Percentiles rank a stretch among this genome's conserved stretches.
Evolutionary conservation across 257 asterid species (phyloP).

Genomic region (Euphrasia confusa): DNA sequence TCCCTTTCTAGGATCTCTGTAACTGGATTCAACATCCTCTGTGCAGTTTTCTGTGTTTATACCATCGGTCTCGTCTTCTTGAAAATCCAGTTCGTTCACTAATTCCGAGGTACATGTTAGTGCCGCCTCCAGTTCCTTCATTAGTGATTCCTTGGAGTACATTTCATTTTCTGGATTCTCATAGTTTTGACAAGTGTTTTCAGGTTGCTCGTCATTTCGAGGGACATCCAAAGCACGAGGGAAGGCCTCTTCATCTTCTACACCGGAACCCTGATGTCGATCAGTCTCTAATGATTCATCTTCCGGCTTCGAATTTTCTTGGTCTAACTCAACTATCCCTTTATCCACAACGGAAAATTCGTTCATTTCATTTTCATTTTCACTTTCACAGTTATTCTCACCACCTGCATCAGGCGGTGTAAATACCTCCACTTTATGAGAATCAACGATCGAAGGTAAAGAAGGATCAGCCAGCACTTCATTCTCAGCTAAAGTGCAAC

Average conservation of each 20-base stretch:
- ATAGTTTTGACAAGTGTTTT: background rate
- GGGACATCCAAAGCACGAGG: slow-evolving; percentile 14
- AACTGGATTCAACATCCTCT: slow-evolving; percentile 30
- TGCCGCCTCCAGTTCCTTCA: slow-evolving; percentile 68
- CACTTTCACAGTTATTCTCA: slow-evolving; percentile 22
- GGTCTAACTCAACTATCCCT: slow-evolving; percentile 29
- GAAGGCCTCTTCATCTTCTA: slow-evolving; percentile 27
- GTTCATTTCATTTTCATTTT: slow-evolving; percentile 39
- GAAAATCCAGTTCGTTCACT: slow-evolving; percentile 50
- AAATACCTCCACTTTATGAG: slow-evolving; percentile 25
- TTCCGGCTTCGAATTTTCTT: slow-evolving; percentile 18
- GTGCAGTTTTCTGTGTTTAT: slow-evolving; percentile 30
- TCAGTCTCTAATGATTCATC: slow-evolving; percentile 17
- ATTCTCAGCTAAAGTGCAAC: slow-evolving; percentile 28
- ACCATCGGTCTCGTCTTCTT: slow-evolving; percentile 41
- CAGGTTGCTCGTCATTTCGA: slow-evolving; percentile 24
- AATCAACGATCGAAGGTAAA: slow-evolving; percentile 28
- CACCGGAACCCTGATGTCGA: slow-evolving; percentile 14
- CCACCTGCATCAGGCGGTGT: slow-evolving; percentile 27
- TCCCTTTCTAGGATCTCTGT: slow-evolving; percentile 35
- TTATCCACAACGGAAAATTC: slow-evolving; percentile 33
- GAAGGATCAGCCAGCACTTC: slow-evolving; percentile 32
- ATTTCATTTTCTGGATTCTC: slow-evolving; percentile 31
- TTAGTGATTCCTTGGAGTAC: slow-evolving; percentile 39
- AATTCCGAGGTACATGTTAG: slow-evolving; percentile 43